phyloP scores from a whole-genome alignment of 768 basidiomycete genomes.

The Mycena capillaripes region DNA sequence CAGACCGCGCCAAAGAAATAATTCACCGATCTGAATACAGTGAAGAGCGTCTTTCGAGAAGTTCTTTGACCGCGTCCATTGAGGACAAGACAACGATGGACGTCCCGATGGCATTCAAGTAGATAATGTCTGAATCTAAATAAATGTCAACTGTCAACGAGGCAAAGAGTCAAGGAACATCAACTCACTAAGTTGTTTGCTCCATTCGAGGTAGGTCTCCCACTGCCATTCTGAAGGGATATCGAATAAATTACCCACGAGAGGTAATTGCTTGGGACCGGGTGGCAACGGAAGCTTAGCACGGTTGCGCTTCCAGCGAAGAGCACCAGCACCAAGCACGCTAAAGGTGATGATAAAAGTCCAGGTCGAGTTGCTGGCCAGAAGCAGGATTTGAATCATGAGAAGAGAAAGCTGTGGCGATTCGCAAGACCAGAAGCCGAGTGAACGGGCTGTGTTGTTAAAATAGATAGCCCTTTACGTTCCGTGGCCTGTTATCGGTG shows the following conservation, averaged over 20 bases:
- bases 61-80: constrained; percentile 47
- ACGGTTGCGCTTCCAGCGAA: neutral
- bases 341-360: neutral
- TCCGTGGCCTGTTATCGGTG: no score
- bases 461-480: no score
- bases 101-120: constrained; percentile 42
- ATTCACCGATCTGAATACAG: constrained; percentile 54
- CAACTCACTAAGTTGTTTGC: constrained; percentile 29
- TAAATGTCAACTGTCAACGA: no score
- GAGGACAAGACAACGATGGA: constrained; percentile 51
- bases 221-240: neutral
- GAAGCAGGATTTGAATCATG: neutral
- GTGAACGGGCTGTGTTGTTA: no score
- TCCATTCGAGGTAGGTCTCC: neutral
- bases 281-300: constrained; percentile 3
- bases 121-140: constrained; percentile 44
- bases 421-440: no score
- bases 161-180: neutral
- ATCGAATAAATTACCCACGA: constrained; percentile 16
- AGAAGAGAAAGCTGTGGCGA: no score
- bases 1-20: no score
- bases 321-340: neutral
- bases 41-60: constrained; percentile 50
- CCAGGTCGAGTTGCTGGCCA: neutral
- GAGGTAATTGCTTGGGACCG: constrained; percentile 12